These are phyloP conservation scores for Cucurbita maxima DNA, from an alignment of 306 rosid species.

Conservation along the genomic window DNA sequence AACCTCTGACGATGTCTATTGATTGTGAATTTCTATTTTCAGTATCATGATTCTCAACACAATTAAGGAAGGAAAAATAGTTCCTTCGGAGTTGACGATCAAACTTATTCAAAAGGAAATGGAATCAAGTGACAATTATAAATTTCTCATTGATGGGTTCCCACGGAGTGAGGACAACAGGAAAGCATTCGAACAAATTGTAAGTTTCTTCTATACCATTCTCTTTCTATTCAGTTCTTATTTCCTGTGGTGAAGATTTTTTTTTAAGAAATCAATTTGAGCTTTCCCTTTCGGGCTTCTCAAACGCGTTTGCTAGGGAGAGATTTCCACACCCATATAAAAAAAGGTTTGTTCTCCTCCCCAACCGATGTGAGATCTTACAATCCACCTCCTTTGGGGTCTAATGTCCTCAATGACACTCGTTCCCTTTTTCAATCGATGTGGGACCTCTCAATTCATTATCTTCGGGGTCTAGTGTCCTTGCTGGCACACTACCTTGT, in stretches of 20 bases:
- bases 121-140: slow-evolving; percentile 43
- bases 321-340: too few relatives aligned
- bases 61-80: slow-evolving; percentile 72
- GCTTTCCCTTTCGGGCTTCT: too few relatives aligned
- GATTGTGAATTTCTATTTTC: slow-evolving; percentile 20
- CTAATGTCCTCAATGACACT: too few relatives aligned
- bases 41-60: slow-evolving; percentile 63
- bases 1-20: neutral
- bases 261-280: neutral
- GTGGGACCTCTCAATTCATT: too few relatives aligned
- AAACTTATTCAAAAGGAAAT: slow-evolving; percentile 66
- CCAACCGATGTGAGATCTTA: too few relatives aligned
- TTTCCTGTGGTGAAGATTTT: neutral
- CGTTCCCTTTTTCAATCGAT: too few relatives aligned
- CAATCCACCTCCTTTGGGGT: too few relatives aligned
- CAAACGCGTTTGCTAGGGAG: too few relatives aligned
- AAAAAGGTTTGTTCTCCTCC: too few relatives aligned
- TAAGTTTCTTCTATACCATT: slow-evolving; percentile 23
- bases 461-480: too few relatives aligned
- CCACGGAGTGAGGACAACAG: slow-evolving; percentile 89
- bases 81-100: slow-evolving; percentile 80
- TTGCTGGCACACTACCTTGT: too few relatives aligned
- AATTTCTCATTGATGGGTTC: slow-evolving; percentile 86
- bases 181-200: slow-evolving; percentile 57
- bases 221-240: neutral